phyloP scores from a whole-genome alignment of 1,284 basidiomycete species.

The Boletellus deceptivus region DNA sequence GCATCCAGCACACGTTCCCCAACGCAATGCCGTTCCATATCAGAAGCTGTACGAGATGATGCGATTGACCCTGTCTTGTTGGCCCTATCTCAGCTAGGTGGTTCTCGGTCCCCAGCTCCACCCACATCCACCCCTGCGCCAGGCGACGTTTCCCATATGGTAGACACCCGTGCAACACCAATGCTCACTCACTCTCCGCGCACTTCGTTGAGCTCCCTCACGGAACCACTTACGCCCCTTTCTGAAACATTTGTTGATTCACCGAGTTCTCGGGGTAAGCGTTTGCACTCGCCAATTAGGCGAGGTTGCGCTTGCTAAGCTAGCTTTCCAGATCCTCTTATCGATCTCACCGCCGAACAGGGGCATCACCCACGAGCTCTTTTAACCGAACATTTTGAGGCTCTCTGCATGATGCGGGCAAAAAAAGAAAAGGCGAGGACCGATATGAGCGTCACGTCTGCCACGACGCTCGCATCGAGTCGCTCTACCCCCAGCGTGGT shows the following conservation, averaged over 20 bases:
- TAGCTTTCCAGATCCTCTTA: conserved; percentile 8
- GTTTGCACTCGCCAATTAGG: neutral
- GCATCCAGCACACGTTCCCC: neutral
- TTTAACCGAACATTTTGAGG: neutral
- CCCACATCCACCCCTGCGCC: neutral
- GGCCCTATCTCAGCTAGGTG: conserved; percentile 22
- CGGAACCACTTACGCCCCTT: conserved; percentile 34
- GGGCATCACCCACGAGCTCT: neutral
- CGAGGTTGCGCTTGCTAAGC: conserved; percentile 8
- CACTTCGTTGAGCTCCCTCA: conserved; percentile 37
- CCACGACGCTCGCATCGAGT: conserved; percentile 14
- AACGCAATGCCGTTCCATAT: neutral
- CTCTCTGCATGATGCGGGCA: neutral
- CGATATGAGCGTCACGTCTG: neutral
- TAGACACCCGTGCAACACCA: conserved; percentile 9
- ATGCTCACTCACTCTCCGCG: conserved; percentile 35
- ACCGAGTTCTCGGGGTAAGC: conserved; percentile 14
- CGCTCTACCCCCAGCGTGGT: conserved; percentile 8
- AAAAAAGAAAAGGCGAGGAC: conserved; percentile 26
- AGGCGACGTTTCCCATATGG: conserved; percentile 1
- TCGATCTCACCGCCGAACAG: conserved; percentile 2
- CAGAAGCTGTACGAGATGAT: conserved; percentile 17
- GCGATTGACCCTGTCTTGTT: conserved; percentile 40
- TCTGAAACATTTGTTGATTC: conserved; percentile 19
- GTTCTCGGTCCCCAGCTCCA: neutral